Evolutionary conservation across 2,329 filamentous ascomycete species (phyloP).

Genomic region (Verticillium dahliae): DNA sequence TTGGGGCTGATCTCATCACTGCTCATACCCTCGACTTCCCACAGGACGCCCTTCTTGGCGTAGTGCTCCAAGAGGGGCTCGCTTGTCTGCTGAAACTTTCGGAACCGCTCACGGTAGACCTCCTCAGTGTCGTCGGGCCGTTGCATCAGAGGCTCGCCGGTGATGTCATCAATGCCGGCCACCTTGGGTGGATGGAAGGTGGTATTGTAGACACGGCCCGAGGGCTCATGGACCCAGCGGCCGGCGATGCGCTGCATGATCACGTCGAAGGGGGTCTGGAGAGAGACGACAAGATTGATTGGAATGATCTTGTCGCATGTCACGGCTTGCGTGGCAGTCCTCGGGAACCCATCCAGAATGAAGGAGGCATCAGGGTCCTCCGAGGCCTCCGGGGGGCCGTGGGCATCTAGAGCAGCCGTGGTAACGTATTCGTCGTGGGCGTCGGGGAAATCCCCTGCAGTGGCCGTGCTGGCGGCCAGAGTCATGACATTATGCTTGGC

Average conservation of each 20-base stretch:
- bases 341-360: constrained; percentile 92
- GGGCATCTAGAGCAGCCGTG: constrained; percentile 29
- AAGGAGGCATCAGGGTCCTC: constrained; percentile 78
- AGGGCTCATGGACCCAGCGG: constrained; percentile 84
- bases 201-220: constrained; percentile 91
- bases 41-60: constrained; percentile 72
- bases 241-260: constrained; percentile 86
- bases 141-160: constrained; percentile 78
- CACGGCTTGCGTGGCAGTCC: constrained; percentile 73
- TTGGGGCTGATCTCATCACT: constrained; percentile 96
- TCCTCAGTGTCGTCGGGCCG: constrained; percentile 81
- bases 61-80: constrained; percentile 85
- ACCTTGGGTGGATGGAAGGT: constrained; percentile 83
- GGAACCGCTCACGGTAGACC: constrained; percentile 73
- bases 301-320: constrained; percentile 76
- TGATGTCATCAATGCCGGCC: constrained; percentile 78
- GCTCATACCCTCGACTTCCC: constrained; percentile 80
- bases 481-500: constrained; percentile 43
- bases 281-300: constrained; percentile 88
- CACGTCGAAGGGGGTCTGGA: constrained; percentile 78
- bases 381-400: constrained; percentile 38
- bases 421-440: constrained; percentile 31
- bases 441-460: constrained; percentile 27
- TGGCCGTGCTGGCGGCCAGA: constrained; percentile 34
- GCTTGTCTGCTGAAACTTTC: constrained; percentile 83